Evolutionary conservation across 805 yeast species (phyloP).

Genomic region (Wickerhamiella allomyrinae): DNA sequence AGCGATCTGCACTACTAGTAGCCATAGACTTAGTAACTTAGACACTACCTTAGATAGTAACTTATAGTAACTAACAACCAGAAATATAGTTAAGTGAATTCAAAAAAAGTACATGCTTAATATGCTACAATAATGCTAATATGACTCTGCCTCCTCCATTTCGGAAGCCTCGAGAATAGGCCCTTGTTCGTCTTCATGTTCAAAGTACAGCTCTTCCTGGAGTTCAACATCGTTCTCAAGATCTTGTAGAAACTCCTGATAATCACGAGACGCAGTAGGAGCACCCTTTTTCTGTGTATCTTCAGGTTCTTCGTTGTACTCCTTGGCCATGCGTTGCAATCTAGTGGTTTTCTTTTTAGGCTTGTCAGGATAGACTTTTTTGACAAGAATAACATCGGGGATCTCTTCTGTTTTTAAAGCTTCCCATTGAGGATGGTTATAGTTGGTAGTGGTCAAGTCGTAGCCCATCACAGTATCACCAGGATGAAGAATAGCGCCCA

Average conservation of each 20-base stretch:
- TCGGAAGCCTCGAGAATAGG: not conserved
- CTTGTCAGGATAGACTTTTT: conserved; percentile 80
- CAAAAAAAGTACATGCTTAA: not conserved
- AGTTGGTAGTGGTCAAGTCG: conserved; percentile 69
- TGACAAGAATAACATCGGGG: conserved; percentile 78
- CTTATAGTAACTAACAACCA: no score
- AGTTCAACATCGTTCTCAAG: conserved; percentile 80
- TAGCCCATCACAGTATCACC: conserved; percentile 95
- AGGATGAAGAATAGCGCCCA: conserved; percentile 89
- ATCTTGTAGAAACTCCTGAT: conserved; percentile 81
- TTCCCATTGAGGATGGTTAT: conserved; percentile 34
- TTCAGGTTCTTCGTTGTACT: conserved; percentile 77
- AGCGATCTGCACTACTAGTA: no score
- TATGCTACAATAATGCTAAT: not conserved
- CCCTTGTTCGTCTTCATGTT: not conserved
- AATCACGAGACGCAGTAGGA: conserved; percentile 28
- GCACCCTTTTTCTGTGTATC: conserved; percentile 70
- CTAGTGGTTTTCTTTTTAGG: conserved; percentile 72
- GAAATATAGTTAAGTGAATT: no score
- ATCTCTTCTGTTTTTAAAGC: conserved; percentile 27
- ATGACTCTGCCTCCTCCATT: not conserved
- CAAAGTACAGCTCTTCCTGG: conserved; percentile 39
- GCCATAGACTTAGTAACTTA: no score
- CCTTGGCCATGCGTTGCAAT: conserved; percentile 94
- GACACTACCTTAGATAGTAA: no score